Base-by-base conservation (phyloP, 176 grass and related monocot genomes). In the Oryza brachyantha region DNA sequence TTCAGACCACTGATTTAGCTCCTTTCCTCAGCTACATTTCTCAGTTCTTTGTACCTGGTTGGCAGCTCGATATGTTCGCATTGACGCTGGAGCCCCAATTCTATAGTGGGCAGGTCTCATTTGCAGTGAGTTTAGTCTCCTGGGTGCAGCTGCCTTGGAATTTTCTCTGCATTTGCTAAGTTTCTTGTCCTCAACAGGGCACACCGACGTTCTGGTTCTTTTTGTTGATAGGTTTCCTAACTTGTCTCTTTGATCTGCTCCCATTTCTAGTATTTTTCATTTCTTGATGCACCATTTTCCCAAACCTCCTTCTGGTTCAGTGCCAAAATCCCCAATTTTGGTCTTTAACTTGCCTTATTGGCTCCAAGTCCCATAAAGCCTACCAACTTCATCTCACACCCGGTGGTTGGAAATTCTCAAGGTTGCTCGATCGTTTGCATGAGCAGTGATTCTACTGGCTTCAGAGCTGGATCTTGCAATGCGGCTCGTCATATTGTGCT, bases 401-500 rank as follows among this genome's bases (percentile, higher is more conserved):
- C 58, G 4, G 24, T 4, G 24, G n/a, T 29, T 7, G 3, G 46
- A 54, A 34, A 42, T 50, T 43, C 13, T 13, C 10, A n/a, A 64
- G 31, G 9, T 57, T 57, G 21, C 52, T 57, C n/a, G 13, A 35
- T 62, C 66, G 41, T 66, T 84, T 68, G 67, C 75, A 79, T 79
- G 75, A 43, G 3, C 35, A 66, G 77, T 58, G 41, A 25, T 79
- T 50, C 31, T 12, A 4, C 62, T 14, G 7, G 10, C 42, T 25
- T 67, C 72, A 48, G 59, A 70, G 45, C 34, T 77, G 77, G 71
- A 66, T 77, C 77, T 89, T 69, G 70, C 73, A 88, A 96, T 96
- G 93, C 83, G 55, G 84, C 70, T 82, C 72, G 3, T 88, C 66
- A 25, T 85, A 26, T 13, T 93, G 61, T 79, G 75, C 26, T 71